Base-by-base conservation (phyloP, 2,329 filamentous ascomycete species). In the Chaetomiaceae sp. region DNA sequence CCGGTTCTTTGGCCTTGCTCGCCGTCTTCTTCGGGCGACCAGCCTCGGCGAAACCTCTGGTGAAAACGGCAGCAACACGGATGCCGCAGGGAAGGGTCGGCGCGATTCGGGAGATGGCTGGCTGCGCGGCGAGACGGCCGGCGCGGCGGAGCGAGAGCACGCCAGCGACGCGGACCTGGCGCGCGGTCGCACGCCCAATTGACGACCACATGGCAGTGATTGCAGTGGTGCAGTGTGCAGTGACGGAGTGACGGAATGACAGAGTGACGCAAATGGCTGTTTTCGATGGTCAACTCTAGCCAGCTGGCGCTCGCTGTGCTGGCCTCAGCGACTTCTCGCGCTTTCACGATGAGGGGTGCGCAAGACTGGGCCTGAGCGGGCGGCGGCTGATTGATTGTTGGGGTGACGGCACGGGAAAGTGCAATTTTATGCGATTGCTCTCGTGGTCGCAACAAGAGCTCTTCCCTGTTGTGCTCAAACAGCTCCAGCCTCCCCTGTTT, bases 191-290 rank as follows among this genome's bases (percentile, higher is more conserved):
- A 38, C 50, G 47, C 22, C 53, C 52, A 51, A 59, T 53, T 47
- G 53, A 19, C 19, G 54, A 52, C 50, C 48, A 54, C 58, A 60
- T 60, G 35, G 44, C 36, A 45, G n/a, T n/a, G n/a, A n/a, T n/a
- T n/a, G n/a, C n/a, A n/a, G n/a, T n/a, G n/a, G n/a, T n/a, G n/a
- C n/a, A n/a, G n/a, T n/a, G n/a, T n/a, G n/a, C n/a, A n/a, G n/a
- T n/a, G n/a, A n/a, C n/a, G n/a, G n/a, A n/a, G n/a, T n/a, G n/a
- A n/a, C n/a, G n/a, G n/a, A n/a, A n/a, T n/a, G n/a, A n/a, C n/a
- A n/a, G n/a, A n/a, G 45, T 17, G 14, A 7, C 17, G 10, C 27
- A 15, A 33, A 26, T 26, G 4, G 26, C n/a, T 10, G 29, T 26
- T 42, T 18, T 24, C n/a, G 19, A 6, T n/a, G 39, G 8, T 19